Evolutionary conservation across 176 grass and related monocot species (phyloP).

Genomic region (Aegilops umbellulata): DNA sequence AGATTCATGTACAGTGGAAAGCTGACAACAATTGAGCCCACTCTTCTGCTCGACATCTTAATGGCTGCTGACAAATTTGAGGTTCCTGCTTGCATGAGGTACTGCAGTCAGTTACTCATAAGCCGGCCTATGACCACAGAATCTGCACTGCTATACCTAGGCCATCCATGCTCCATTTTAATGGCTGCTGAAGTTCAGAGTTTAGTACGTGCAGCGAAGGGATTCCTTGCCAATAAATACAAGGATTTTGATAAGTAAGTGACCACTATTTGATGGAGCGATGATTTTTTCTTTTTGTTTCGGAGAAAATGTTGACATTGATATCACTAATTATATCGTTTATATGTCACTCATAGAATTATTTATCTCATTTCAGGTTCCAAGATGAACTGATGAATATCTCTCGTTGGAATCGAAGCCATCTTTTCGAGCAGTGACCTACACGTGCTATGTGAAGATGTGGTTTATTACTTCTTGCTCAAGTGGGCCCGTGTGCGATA

Average conservation of each 20-base stretch:
- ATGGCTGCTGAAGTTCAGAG: neutral
- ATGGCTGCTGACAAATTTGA: slow-evolving; percentile 3
- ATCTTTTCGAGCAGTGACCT: neutral
- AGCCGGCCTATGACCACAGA: neutral
- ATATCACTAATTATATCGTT: neutral
- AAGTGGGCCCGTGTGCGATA: neutral
- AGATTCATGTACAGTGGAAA: slow-evolving; percentile 7
- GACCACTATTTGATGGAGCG: neutral
- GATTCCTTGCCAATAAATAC: neutral
- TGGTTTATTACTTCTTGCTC: neutral
- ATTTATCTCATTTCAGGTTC: neutral
- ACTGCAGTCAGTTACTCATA: neutral
- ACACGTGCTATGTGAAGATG: neutral
- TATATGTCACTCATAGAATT: neutral
- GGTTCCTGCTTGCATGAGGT: neutral
- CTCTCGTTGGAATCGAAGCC: neutral
- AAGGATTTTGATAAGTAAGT: neutral
- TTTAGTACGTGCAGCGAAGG: neutral
- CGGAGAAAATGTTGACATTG: neutral
- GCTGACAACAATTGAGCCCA: neutral
- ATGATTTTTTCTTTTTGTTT: neutral
- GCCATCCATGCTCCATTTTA: neutral
- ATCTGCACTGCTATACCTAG: neutral
- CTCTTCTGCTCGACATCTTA: neutral
- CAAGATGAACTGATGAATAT: neutral